phyloP scores from a whole-genome alignment of 495 filamentous ascomycete species.

The Astrothelium macrocarpum region DNA sequence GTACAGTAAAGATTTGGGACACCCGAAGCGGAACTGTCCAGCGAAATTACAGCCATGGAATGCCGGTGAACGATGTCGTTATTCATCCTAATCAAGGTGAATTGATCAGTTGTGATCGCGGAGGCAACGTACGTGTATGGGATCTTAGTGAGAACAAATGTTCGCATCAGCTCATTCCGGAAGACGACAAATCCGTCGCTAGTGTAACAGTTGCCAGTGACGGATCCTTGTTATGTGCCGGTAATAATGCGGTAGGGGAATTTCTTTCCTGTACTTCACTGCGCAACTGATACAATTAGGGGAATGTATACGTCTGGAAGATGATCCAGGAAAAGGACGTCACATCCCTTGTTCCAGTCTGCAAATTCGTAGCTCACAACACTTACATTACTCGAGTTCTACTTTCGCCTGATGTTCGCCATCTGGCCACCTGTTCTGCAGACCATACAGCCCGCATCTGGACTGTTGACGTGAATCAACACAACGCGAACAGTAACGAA shows the following conservation, averaged over 20 bases:
- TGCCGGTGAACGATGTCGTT: slow-evolving; percentile 87
- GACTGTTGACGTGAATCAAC: slow-evolving; percentile 55
- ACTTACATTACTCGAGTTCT: slow-evolving; percentile 93
- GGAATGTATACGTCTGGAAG: slow-evolving; percentile 94
- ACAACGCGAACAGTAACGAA: slow-evolving; percentile 16
- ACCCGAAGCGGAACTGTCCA: slow-evolving; percentile 80
- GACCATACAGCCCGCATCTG: slow-evolving; percentile 98
- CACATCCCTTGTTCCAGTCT: slow-evolving; percentile 82
- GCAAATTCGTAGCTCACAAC: slow-evolving; percentile 84
- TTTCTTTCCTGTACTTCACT: slow-evolving; percentile 1
- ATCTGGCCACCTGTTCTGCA: slow-evolving; percentile 92
- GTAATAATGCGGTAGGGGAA: slow-evolving; percentile 69
- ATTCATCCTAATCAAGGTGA: slow-evolving; percentile 98
- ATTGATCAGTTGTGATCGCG: slow-evolving; percentile 88
- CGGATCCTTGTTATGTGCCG: slow-evolving; percentile 87
- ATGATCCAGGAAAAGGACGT: slow-evolving; percentile 74
- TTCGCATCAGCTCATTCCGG: slow-evolving; percentile 90
- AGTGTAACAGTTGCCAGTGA: slow-evolving; percentile 95
- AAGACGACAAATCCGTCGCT: slow-evolving; percentile 84
- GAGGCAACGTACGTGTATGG: slow-evolving; percentile 91
- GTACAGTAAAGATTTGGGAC: slow-evolving; percentile 98
- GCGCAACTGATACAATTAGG: slow-evolving; percentile 41
- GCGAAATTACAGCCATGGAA: slow-evolving; percentile 81
- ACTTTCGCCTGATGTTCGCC: slow-evolving; percentile 92
- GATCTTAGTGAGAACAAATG: slow-evolving; percentile 95